Evolutionary conservation across 495 filamentous ascomycete species (phyloP), one percentile per base, ranked within the genome.

Genomic region (Cryomyces antarcticus): DNA sequence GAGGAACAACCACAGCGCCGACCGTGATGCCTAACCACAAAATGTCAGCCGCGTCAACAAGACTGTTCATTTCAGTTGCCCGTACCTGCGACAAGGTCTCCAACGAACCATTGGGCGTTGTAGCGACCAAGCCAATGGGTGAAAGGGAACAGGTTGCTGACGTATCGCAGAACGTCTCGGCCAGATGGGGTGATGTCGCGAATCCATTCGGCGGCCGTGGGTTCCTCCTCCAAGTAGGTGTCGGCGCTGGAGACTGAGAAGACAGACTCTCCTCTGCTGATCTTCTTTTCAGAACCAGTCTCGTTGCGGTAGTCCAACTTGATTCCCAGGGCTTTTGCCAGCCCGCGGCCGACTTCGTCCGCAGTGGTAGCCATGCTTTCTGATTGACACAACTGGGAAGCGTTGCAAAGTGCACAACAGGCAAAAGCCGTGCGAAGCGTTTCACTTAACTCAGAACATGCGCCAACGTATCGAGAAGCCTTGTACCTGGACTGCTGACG

Each of bases 1-100:
- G 89, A 5, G 89, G 89, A 29, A 99, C 82, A 17, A 99, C 89
- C 31, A 99, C 88, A 41, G 79, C 80, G 43, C 89, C 89, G 42
- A 96, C 87, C 5, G 89, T 97, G 54, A 97, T 80, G 54, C 82
- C 82, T 86, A 38, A 11, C 33, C 13, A 38, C 6, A 1, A 7
- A 4, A 30, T 10, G 36, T 55, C n/a, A 52, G 38, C 28, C 24
- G 28, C 31, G 7, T 10, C 5, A 4, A 28, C 61, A 35, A 49
- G 49, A 45, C 38, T 45, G 2, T 13, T 46, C 1, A 1, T 9
- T 43, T 2, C 28, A 24, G 27, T 3, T 9, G 3, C 13, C 10
- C 75, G 58, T 58, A 84, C 88, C 89, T 42, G 89, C 92, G 39
- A 94, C 76, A 37, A 95, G 56, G 62, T 97, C 89, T 44, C 88